These are phyloP conservation scores for Polyplosphaeria fusca DNA, from an alignment of 495 filamentous ascomycete species.

Conservation along the genomic window DNA sequence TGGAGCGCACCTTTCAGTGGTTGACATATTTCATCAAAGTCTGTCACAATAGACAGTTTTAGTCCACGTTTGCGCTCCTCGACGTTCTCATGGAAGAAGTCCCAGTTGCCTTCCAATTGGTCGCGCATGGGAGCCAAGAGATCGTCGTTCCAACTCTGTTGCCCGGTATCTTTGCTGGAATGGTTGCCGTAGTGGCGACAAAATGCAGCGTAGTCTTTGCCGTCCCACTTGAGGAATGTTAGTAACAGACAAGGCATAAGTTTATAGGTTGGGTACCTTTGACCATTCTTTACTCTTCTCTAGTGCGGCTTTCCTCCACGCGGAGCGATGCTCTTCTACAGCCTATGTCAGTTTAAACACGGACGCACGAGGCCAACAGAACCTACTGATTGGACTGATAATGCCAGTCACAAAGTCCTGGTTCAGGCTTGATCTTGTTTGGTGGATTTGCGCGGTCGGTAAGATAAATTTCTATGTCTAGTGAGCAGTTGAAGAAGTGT, in stretches of 20 bases:
- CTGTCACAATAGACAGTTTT: background rate
- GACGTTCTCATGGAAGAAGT: slow-evolving; percentile 12
- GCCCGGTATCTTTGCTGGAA: background rate
- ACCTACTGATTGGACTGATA: slow-evolving; percentile 17
- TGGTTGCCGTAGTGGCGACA: slow-evolving; percentile 18
- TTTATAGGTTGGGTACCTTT: slow-evolving; percentile 2
- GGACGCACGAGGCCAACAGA: background rate
- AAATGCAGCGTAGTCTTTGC: slow-evolving; percentile 15
- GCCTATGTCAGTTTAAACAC: background rate
- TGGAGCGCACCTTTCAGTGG: background rate
- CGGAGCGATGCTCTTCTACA: slow-evolving; percentile 15
- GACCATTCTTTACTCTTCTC: slow-evolving; percentile 23
- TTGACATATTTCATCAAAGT: slow-evolving; percentile 8
- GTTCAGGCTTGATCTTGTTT: slow-evolving; percentile 11
- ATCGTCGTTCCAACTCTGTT: slow-evolving; percentile 21
- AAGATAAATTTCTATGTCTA: slow-evolving; percentile 14
- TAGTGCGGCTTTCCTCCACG: slow-evolving; percentile 13
- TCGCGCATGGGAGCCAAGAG: slow-evolving; percentile 20
- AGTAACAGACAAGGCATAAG: background rate
- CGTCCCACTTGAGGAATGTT: slow-evolving; percentile 6
- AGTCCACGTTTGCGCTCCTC: slow-evolving; percentile 7
- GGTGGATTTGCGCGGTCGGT: slow-evolving; percentile 16
- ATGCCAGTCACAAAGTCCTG: slow-evolving; percentile 18
- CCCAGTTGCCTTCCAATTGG: slow-evolving; percentile 17
- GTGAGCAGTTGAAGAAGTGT: background rate